These are phyloP conservation scores for Scheffersomyces illinoinensis DNA, from an alignment of 1,139 yeast species.

Conservation along the genomic window DNA sequence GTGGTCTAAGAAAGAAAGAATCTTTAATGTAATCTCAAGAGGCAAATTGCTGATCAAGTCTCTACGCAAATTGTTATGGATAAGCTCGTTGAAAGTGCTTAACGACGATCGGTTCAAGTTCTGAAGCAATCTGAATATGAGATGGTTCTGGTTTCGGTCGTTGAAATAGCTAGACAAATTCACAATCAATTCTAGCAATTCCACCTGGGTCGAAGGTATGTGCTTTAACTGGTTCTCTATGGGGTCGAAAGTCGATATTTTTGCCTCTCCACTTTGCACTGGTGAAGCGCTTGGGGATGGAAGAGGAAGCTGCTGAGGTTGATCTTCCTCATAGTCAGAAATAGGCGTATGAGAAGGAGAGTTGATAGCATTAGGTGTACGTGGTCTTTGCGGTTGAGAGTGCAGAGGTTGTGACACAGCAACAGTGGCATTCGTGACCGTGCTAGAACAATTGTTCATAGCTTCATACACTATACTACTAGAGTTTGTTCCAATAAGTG, in stretches of 20 bases:
- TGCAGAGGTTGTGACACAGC: slow-evolving; percentile 4
- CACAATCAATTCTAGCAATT: slow-evolving; percentile 37
- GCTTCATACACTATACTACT: not conserved
- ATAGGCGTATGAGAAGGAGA: slow-evolving; percentile 41
- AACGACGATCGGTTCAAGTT: slow-evolving; percentile 67
- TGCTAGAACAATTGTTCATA: slow-evolving; percentile 1
- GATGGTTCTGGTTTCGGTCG: slow-evolving; percentile 39
- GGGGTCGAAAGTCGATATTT: slow-evolving; percentile 15
- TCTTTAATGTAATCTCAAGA: slow-evolving; percentile 67
- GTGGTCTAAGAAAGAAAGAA: slow-evolving; percentile 68
- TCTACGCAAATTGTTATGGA: slow-evolving; percentile 64
- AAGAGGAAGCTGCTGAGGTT: slow-evolving; percentile 50
- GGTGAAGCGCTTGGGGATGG: slow-evolving; percentile 77
- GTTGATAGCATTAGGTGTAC: slow-evolving; percentile 33
- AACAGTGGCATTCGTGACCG: slow-evolving; percentile 4
- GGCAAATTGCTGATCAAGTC: slow-evolving; percentile 77
- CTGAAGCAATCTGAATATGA: slow-evolving; percentile 66
- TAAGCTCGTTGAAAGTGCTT: slow-evolving; percentile 61
- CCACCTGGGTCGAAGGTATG: slow-evolving; percentile 41
- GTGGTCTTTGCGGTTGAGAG: slow-evolving; percentile 17
- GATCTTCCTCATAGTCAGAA: slow-evolving; percentile 34
- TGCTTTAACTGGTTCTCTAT: slow-evolving; percentile 26
- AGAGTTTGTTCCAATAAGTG: not conserved
- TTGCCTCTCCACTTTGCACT: slow-evolving; percentile 32
- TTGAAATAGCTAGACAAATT: slow-evolving; percentile 37